A percentile compares a stretch with the other conserved stretches of the same genome.
phyloP scores from a whole-genome alignment of 2,329 filamentous ascomycete genomes.

The Pseudogymnoascus sp. region DNA sequence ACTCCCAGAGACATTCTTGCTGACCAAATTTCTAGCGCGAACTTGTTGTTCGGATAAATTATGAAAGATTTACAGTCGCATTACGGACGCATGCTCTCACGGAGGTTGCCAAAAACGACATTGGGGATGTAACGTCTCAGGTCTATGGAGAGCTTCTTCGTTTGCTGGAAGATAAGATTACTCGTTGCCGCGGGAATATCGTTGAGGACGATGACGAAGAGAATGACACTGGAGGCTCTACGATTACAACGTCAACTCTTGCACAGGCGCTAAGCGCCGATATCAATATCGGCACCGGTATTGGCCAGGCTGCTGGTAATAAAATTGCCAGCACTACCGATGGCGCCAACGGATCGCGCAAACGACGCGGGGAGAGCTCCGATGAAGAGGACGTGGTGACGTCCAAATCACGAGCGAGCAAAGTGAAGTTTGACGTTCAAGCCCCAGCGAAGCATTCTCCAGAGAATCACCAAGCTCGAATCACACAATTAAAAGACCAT shows the following conservation, averaged over 20 bases:
- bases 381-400: constrained; percentile 18
- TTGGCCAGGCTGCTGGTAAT: constrained; percentile 44
- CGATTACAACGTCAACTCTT: constrained; percentile 47
- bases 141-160: constrained; percentile 70
- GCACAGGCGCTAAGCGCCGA: constrained; percentile 43
- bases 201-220: constrained; percentile 35
- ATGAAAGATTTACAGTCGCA: constrained; percentile 74
- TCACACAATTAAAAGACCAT: constrained; percentile 60
- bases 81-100: constrained; percentile 72
- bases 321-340: constrained; percentile 32
- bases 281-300: constrained; percentile 46
- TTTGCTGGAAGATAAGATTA: constrained; percentile 58
- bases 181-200: constrained; percentile 56
- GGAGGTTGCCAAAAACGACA: constrained; percentile 58
- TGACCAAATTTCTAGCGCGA: constrained; percentile 45
- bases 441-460: constrained; percentile 10
- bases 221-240: constrained; percentile 24
- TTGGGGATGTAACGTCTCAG: constrained; percentile 65
- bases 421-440: constrained; percentile 45
- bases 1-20: constrained; percentile 13
- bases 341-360: not conserved
- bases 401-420: constrained; percentile 21
- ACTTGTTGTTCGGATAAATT: constrained; percentile 70
- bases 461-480: constrained; percentile 31
- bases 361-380: constrained; percentile 17